Percentiles rank a stretch among this genome's conserved stretches.
Conservation (phyloP, 768 basidiomycete species). For the Macrocybe gigantea region DNA sequence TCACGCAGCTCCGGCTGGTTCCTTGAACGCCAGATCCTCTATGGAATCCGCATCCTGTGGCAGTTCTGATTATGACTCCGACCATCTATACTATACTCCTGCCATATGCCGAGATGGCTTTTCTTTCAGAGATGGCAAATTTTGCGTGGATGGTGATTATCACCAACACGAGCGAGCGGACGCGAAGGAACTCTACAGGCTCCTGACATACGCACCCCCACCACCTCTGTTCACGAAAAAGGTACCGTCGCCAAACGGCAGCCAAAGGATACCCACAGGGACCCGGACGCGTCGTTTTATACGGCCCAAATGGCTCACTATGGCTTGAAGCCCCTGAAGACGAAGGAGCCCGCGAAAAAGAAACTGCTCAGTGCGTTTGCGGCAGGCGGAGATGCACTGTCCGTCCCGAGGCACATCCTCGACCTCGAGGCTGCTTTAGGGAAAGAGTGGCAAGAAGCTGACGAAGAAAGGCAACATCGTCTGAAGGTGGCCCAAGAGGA, state of each 20-base stretch:
- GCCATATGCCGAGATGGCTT: slow-evolving; percentile 15
- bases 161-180: slow-evolving; percentile 13
- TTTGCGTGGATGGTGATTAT: slow-evolving; percentile 13
- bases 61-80: too few species aligned
- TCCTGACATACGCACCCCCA: slow-evolving; percentile 18
- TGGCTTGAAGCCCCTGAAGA: slow-evolving; percentile 19
- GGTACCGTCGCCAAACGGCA: slow-evolving; percentile 19
- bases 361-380: slow-evolving; percentile 17
- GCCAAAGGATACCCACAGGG: slow-evolving; percentile 14
- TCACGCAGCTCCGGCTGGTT: too few species aligned
- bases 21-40: too few species aligned
- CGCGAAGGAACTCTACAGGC: slow-evolving; percentile 11
- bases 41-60: too few species aligned
- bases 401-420: slow-evolving; percentile 15
- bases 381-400: slow-evolving; percentile 7
- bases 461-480: slow-evolving; percentile 8
- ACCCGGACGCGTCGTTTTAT: slow-evolving; percentile 18
- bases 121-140: slow-evolving; percentile 9
- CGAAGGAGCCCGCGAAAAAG: slow-evolving; percentile 18
- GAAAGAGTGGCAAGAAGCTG: slow-evolving; percentile 15
- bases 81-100: slow-evolving; percentile 6
- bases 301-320: slow-evolving; percentile 21
- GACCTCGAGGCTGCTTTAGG: slow-evolving; percentile 14
- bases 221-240: slow-evolving; percentile 18
- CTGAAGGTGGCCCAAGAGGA: slow-evolving; percentile 8